Evolutionary conservation across 2,329 filamentous ascomycete species (phyloP).

Genomic region (Uncinocarpus reesii): DNA sequence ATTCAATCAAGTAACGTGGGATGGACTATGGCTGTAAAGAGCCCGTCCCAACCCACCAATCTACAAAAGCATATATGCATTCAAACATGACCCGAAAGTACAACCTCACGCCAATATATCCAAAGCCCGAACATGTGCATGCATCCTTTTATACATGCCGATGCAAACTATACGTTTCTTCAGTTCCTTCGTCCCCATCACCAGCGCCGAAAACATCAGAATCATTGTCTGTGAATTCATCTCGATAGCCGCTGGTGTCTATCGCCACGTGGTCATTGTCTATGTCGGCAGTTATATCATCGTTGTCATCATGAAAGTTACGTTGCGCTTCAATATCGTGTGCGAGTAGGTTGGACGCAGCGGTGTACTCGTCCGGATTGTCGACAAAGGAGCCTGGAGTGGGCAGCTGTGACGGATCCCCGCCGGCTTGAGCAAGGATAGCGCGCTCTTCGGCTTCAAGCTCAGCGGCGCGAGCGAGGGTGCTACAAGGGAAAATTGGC

Average conservation of each 20-base stretch:
- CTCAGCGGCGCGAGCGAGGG: constrained; percentile 40
- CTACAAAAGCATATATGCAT: constrained; percentile 14
- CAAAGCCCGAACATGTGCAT: not conserved
- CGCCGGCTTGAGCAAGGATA: constrained; percentile 28
- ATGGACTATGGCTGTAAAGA: no score
- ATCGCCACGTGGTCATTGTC: constrained; percentile 38
- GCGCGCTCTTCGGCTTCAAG: constrained; percentile 40
- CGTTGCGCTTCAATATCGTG: constrained; percentile 37
- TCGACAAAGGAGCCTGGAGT: constrained; percentile 23
- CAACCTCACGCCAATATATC: not conserved
- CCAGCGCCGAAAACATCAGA: constrained; percentile 39
- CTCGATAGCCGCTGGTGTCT: constrained; percentile 38
- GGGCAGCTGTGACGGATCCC: constrained; percentile 18
- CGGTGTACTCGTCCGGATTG: constrained; percentile 32
- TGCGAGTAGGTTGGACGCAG: constrained; percentile 30
- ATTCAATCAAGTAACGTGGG: no score
- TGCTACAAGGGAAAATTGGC: constrained; percentile 25
- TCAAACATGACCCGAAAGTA: constrained; percentile 4
- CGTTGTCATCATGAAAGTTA: constrained; percentile 34
- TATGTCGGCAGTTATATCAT: constrained; percentile 34
- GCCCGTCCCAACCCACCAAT: constrained; percentile 14
- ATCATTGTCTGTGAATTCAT: constrained; percentile 46
- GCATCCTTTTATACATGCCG: constrained; percentile 22
- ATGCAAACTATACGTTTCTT: constrained; percentile 35
- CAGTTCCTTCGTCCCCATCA: constrained; percentile 28